These are phyloP conservation scores for Pseudofabraea citricarpa DNA, from an alignment of 2,329 filamentous ascomycete species.

Conservation along the genomic window DNA sequence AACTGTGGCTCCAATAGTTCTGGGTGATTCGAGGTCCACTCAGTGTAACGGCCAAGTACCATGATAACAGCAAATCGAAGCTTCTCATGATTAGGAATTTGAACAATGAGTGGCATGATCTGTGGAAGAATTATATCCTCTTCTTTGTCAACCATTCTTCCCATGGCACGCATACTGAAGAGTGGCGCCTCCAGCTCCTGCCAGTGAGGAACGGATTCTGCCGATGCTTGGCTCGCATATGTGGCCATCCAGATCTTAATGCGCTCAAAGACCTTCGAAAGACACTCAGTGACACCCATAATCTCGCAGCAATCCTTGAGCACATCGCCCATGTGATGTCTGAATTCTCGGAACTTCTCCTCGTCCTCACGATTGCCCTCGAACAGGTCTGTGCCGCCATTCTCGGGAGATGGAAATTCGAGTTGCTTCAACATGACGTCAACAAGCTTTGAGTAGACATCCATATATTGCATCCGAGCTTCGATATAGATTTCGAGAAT, in stretches of 20 bases:
- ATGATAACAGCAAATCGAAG: slow-evolving; percentile 98
- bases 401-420: slow-evolving; percentile 74
- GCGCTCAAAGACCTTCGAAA: slow-evolving; percentile 79
- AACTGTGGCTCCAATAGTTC: slow-evolving; percentile 90
- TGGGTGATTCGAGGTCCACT: slow-evolving; percentile 93
- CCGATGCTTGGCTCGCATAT: slow-evolving; percentile 70
- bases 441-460: slow-evolving; percentile 83
- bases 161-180: slow-evolving; percentile 93
- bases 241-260: slow-evolving; percentile 86
- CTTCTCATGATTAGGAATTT: slow-evolving; percentile 94
- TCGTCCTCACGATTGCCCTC: slow-evolving; percentile 94
- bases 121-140: slow-evolving; percentile 84
- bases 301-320: slow-evolving; percentile 97
- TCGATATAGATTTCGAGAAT: slow-evolving; percentile 85
- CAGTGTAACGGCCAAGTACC: slow-evolving; percentile 93
- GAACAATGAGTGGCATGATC: slow-evolving; percentile 87
- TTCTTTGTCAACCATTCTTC: slow-evolving; percentile 88
- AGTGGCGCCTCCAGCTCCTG: slow-evolving; percentile 92
- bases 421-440: slow-evolving; percentile 90
- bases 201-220: slow-evolving; percentile 82
- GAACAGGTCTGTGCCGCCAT: slow-evolving; percentile 74
- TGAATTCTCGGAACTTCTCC: slow-evolving; percentile 94
- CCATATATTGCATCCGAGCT: slow-evolving; percentile 69
- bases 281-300: slow-evolving; percentile 85
- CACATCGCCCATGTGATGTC: slow-evolving; percentile 96